Base-by-base conservation (phyloP, 257 asterid genomes). In the Solanum clarkiae region DNA sequence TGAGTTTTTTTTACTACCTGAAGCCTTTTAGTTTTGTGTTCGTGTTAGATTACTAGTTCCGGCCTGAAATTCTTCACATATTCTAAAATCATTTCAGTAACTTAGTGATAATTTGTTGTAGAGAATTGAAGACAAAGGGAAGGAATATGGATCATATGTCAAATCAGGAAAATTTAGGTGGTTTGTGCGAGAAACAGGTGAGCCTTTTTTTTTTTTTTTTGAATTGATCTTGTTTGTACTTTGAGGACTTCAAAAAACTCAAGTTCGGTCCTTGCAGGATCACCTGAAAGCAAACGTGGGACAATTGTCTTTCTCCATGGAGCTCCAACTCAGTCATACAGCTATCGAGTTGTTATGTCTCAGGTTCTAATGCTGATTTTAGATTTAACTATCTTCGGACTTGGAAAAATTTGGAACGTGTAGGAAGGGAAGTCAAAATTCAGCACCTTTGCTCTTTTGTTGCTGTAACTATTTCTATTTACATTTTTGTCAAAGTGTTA, bases 101-200 rank as follows among this genome's bases (percentile, higher is more conserved):
- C 65, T 53, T 26, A 16, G 47, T 79, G 82, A 70, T 26, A 17
- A 16, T 51, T 70, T 79, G 17, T 29, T 79, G 20, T 85, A 96
- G 99, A 92, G 98, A 89, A 95, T 81, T 87, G 98, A 96, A 85
- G 98, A 93, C 87, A 93, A 92, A 82, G 99, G 99, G 84, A 93
- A 80, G 90, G 98, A 95, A 6, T 94, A 91, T 80, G 98, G 99
- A 36, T 88, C 93, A 80, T 88, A 87, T 87, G 89, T 94, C 74
- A 90, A 92, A 89, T 92, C 98, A 18, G 99, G 99, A 85, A 94
- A 92, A 47, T 91, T 94, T 77, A 92, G 92, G 84, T 96, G 99
- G 99, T 96, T 96, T 90, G 99, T 96, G 74, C 91, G 99, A 91
- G 99, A 96, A 94, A 96, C 98, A 80, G 98, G 99, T 32, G 36